Percentiles rank a stretch among this genome's conserved stretches.
phyloP scores from a whole-genome alignment of 148 eudicot species.

The Spergularia marina region DNA sequence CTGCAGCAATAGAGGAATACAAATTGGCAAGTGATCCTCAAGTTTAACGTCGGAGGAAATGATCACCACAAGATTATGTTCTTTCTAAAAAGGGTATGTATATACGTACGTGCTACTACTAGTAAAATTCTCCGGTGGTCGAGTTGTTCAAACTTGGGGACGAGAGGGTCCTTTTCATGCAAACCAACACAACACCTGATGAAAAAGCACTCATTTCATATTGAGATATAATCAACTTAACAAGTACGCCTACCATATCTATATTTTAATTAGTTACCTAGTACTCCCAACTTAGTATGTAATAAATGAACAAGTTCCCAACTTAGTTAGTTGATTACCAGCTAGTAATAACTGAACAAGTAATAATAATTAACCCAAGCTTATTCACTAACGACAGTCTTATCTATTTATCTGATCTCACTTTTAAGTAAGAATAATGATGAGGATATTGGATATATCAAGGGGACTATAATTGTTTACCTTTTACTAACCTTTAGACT shows the following conservation, averaged over 20 bases:
- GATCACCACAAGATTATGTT: background rate
- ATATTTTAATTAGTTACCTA: background rate
- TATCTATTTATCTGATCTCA: background rate
- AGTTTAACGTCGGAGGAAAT: background rate
- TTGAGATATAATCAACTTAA: background rate
- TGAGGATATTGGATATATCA: too few relatives aligned
- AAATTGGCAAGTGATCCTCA: background rate
- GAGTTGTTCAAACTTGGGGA: slow-evolving; percentile 3
- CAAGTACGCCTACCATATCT: background rate
- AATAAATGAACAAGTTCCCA: background rate
- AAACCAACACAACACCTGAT: slow-evolving; percentile 13
- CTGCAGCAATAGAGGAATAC: background rate
- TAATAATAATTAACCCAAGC: too few relatives aligned
- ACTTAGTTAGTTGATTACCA: background rate
- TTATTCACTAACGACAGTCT: background rate
- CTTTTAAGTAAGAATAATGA: too few relatives aligned
- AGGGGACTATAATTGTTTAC: too few relatives aligned
- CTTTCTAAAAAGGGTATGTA: too few relatives aligned
- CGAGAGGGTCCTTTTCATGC: slow-evolving; percentile 17
- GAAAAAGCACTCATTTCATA: background rate
- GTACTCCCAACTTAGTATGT: too few relatives aligned
- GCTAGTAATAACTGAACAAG: too few relatives aligned
- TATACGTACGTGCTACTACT: too few relatives aligned
- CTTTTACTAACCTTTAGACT: too few relatives aligned
- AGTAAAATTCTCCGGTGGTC: too few relatives aligned